Base-by-base conservation (phyloP, 768 basidiomycete species). In the Hydnomerulius pinastri region DNA sequence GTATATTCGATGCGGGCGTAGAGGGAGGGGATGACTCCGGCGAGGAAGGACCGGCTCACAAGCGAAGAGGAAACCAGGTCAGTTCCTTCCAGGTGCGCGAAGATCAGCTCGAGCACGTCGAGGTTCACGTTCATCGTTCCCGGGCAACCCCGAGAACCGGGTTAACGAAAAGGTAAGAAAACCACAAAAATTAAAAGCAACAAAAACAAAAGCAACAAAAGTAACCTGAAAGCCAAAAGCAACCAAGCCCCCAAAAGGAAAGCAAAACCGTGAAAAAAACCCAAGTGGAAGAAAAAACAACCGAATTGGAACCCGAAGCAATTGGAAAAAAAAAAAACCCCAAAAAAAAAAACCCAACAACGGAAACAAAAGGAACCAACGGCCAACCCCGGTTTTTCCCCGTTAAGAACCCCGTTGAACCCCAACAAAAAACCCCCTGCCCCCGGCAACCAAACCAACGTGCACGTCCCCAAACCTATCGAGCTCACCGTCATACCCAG, bases 71-170 rank as follows among this genome's bases (percentile, higher is more conserved):
- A 76, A 13, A 80, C 74, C 27, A 90, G 76, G 57, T 87, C 85
- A 1, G 67, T 49, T 15, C 75, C 73, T 35, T 73, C 62, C 4
- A 90, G 70, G 56, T 77, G 71, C 0, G 70, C 65, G 54, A 85
- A 85, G 15, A 90, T 80, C n/a, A 82, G 71, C 60, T 86, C 83
- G 35, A 89, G 76, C 30, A 90, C 84, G 67, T 91, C 88, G 17
- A 82, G 75, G 54, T 89, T 83, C 40, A 88, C 72, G 57, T 80
- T 86, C 56, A 86, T 81, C 10, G 81, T 82, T 25, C 81, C 24
- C 39, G 23, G 25, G 20, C 37, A 18, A 3, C 17, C 12, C 18
- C 9, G 8, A 3, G 39, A 15, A 6, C 17, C 15, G 33, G 30
- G 10, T 33, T 33, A 33, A n/a, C n/a, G 12, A 4, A 33, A n/a